Base-by-base conservation (phyloP, 1,284 basidiomycete species). In the Vanrija humicola region DNA sequence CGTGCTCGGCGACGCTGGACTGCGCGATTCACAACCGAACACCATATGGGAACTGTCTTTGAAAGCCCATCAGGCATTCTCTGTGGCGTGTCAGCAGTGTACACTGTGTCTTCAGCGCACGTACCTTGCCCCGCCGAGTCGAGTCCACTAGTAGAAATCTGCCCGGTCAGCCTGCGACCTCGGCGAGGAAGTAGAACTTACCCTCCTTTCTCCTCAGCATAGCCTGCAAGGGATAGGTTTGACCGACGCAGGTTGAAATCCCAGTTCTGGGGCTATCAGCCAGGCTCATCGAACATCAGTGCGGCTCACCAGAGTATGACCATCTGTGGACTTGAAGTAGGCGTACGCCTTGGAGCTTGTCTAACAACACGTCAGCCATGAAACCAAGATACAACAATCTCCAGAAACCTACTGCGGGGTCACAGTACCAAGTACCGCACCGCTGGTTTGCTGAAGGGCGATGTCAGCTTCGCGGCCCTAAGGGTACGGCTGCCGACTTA, bases 311-410 rank as follows among this genome's bases (percentile, higher is more conserved):
- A 84, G 82, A 60, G 84, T 87, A 67, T 98, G 95, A 0, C 95
- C 95, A 66, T 98, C 95, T 0, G 94, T 97, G 0, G 92, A 95
- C 75, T 98, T 98, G 82, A 97, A 98, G 79, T 98, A 98, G 14
- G 87, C 89, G 57, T 76, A 75, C 3, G 54, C 57, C 8, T 48
- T 58, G 10, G 67, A 70, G 55, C 63, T 68, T 1, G 64, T 64
- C 68, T 69, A 80, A 81, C 7, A 55, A 14, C 14, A 48, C n/a
- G n/a, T 25, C 8, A 38, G 46, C 64, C 47, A 45, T 43, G 54
- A 34, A 21, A 21, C 45, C 8, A n/a, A 40, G 23, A 15, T 46
- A 45, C n/a, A 16, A 16, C 38, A 1, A 14, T n/a, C 25, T 9
- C 23, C 23, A n/a, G 43, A 43, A 15, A 46, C 58, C 57, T 50